Conservation (phyloP, 2,329 filamentous ascomycete genomes). For the Claviceps africana region DNA sequence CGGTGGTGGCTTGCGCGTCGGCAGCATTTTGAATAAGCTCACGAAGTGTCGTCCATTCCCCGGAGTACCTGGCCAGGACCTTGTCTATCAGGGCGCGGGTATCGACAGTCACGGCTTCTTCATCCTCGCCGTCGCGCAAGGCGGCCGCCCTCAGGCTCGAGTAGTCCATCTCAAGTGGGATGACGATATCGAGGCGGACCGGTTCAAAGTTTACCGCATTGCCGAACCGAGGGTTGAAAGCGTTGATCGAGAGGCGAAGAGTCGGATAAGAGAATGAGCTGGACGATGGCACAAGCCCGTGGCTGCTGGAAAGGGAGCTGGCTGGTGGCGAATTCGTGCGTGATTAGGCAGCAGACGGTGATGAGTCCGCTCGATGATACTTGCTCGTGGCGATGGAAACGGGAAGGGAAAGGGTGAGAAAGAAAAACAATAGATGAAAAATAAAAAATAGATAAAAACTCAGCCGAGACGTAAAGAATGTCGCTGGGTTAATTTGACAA, state of each 20-base stretch:
- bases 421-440: neutral
- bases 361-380: neutral
- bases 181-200: neutral
- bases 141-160: constrained; percentile 73
- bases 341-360: neutral
- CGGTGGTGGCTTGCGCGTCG: constrained; percentile 80
- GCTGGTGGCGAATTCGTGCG: neutral
- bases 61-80: constrained; percentile 87
- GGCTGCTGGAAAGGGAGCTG: neutral
- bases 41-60: constrained; percentile 81
- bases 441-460: no score
- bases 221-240: neutral
- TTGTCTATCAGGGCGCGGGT: constrained; percentile 96
- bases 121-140: constrained; percentile 71
- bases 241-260: neutral
- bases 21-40: constrained; percentile 98
- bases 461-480: neutral
- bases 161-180: constrained; percentile 49
- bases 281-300: no score
- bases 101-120: constrained; percentile 96
- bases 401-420: no score
- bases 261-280: neutral
- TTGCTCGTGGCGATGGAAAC: neutral
- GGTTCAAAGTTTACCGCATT: neutral
- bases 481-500: neutral